Evolutionary conservation across 306 rosid genomes (phyloP).

Genomic region (Cucumis melo): DNA sequence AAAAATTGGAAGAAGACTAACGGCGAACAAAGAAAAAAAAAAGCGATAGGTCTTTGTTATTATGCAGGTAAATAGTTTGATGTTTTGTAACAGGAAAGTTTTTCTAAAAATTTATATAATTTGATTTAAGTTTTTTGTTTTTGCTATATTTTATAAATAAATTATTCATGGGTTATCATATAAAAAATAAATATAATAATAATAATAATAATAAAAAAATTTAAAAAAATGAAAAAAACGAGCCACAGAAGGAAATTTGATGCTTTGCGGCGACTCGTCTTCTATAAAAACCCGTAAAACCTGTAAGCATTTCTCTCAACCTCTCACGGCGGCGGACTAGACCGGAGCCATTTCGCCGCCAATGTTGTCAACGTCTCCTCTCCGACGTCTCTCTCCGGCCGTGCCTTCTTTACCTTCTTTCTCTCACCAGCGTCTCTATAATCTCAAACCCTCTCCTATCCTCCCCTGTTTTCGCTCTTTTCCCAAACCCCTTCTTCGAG

Average conservation of each 20-base stretch:
- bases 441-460: background rate
- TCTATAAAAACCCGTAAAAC: background rate
- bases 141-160: too few relatives aligned
- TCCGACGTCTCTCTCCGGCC: constrained; percentile 8
- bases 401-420: background rate
- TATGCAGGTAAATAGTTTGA: too few relatives aligned
- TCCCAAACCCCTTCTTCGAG: constrained; percentile 8
- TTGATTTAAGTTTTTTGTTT: too few relatives aligned
- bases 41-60: too few relatives aligned
- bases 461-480: background rate
- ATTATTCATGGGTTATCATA: too few relatives aligned
- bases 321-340: background rate
- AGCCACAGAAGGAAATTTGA: background rate
- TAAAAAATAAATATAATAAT: too few relatives aligned
- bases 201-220: too few relatives aligned
- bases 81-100: too few relatives aligned
- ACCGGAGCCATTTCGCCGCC: background rate
- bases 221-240: background rate
- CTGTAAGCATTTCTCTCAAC: background rate
- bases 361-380: constrained; percentile 27
- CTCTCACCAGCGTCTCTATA: background rate
- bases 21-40: too few relatives aligned
- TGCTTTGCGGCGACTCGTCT: background rate
- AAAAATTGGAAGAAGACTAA: too few relatives aligned
- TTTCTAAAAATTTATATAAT: too few relatives aligned